Evolutionary conservation across 2,329 filamentous ascomycete genomes (phyloP).

Genomic region (Alternaria arborescens): DNA sequence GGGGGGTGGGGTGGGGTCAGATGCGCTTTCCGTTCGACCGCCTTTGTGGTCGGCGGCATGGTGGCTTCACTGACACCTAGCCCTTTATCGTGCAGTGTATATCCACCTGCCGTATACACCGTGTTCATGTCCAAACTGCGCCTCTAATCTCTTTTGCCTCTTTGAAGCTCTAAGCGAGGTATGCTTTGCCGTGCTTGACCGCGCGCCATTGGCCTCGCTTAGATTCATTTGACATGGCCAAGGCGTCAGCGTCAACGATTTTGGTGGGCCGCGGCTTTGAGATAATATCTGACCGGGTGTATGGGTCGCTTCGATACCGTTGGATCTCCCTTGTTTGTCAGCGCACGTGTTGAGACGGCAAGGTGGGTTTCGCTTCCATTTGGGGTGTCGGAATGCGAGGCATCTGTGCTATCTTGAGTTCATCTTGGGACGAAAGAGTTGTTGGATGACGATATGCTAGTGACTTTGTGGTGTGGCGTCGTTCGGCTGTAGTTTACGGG

Average conservation of each 20-base stretch:
- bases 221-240: conserved; percentile 5
- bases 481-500: conserved; percentile 5
- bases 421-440: not conserved
- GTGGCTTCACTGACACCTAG: conserved; percentile 6
- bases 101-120: conserved; percentile 26
- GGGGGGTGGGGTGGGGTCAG: too few relatives aligned
- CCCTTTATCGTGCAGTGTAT: conserved; percentile 11
- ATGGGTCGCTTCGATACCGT: conserved; percentile 2
- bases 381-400: conserved; percentile 10
- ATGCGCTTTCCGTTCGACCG: too few relatives aligned
- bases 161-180: conserved; percentile 26
- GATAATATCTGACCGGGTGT: not conserved
- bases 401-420: not conserved
- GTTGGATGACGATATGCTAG: not conserved
- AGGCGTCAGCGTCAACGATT: conserved; percentile 12
- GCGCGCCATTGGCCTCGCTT: conserved; percentile 18
- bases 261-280: conserved; percentile 1
- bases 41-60: too few relatives aligned
- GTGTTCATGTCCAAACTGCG: conserved; percentile 14
- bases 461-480: conserved; percentile 2
- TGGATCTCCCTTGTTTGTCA: not conserved
- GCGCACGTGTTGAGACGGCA: conserved; percentile 6
- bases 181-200: not conserved
- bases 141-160: conserved; percentile 4
- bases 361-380: conserved; percentile 7